Conservation (phyloP, 495 filamentous ascomycete genomes). For the Penicillium cataractarum region DNA sequence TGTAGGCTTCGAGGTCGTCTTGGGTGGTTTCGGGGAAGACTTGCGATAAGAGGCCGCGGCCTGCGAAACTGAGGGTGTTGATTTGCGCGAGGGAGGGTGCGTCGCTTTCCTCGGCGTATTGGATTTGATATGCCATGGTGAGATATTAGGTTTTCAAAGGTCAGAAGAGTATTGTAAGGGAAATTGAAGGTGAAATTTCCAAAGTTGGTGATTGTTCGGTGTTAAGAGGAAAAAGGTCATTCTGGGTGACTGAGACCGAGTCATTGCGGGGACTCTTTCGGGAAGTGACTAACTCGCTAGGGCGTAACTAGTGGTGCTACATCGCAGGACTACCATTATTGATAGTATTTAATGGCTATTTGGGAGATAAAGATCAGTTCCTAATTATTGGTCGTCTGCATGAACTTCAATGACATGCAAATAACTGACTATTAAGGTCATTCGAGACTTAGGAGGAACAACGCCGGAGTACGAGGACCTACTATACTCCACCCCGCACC, state of each 20-base stretch:
- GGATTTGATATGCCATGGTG: constrained; percentile 21
- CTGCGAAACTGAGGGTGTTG: constrained; percentile 29
- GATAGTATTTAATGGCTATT: not conserved
- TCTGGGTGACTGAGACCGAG: not conserved
- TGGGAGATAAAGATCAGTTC: too few relatives aligned
- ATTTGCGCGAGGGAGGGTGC: constrained; percentile 23
- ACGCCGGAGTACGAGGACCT: not conserved
- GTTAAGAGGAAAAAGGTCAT: not conserved
- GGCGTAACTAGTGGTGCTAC: not conserved
- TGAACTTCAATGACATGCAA: not conserved
- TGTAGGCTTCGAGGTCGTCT: constrained; percentile 17
- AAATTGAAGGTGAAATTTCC: not conserved
- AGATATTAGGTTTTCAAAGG: not conserved
- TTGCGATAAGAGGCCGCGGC: constrained; percentile 9
- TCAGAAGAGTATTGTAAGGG: not conserved
- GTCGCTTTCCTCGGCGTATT: constrained; percentile 30
- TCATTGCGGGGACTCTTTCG: not conserved
- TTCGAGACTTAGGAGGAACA: too few relatives aligned
- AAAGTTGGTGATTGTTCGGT: too few relatives aligned
- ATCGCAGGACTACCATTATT: not conserved
- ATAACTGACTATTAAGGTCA: not conserved
- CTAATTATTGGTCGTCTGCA: not conserved
- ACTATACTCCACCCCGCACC: not conserved
- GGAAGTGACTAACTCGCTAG: not conserved
- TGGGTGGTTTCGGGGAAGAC: constrained; percentile 25